phyloP scores from a whole-genome alignment of 495 filamentous ascomycete genomes.

The Cenococcum geophilum region DNA sequence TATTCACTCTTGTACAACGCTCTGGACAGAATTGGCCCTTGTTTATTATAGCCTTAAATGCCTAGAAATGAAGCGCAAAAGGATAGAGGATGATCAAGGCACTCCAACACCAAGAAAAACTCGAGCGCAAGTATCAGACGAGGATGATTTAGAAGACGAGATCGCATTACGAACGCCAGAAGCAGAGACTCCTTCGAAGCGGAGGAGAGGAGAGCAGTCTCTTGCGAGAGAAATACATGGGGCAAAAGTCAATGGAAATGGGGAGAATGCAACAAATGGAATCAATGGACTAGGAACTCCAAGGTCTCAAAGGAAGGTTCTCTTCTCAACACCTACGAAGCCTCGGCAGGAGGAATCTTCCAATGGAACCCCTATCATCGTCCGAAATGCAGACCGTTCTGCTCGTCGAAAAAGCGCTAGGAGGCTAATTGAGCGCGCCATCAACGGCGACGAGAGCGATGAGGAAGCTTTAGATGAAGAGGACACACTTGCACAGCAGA shows the following conservation, averaged over 20 bases:
- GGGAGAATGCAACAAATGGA: constrained; percentile 10
- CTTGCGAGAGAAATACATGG: background rate
- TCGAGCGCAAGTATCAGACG: constrained; percentile 2
- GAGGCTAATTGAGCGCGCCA: constrained; percentile 59
- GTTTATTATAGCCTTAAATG: background rate
- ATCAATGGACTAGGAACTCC: constrained; percentile 19
- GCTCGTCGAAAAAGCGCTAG: constrained; percentile 80
- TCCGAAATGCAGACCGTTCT: constrained; percentile 69
- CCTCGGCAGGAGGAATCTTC: constrained; percentile 15
- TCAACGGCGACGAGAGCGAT: constrained; percentile 49
- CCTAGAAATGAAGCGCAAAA: constrained; percentile 25
- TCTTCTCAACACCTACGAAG: constrained; percentile 26
- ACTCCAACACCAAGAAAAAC: constrained; percentile 14
- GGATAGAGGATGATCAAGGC: constrained; percentile 14
- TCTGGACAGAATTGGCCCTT: background rate
- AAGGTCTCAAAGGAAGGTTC: constrained; percentile 20
- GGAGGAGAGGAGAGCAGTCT: background rate
- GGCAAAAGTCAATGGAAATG: constrained; percentile 11
- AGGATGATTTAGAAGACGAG: constrained; percentile 14
- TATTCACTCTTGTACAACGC: background rate
- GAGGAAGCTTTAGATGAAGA: constrained; percentile 73
- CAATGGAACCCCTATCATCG: constrained; percentile 48
- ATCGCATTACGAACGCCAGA: constrained; percentile 4
- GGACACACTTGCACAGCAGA: constrained; percentile 65
- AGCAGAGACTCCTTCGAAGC: constrained; percentile 23